Evolutionary conservation across 2,329 filamentous ascomycete genomes (phyloP).

Genomic region (Fusarium denticulatum): DNA sequence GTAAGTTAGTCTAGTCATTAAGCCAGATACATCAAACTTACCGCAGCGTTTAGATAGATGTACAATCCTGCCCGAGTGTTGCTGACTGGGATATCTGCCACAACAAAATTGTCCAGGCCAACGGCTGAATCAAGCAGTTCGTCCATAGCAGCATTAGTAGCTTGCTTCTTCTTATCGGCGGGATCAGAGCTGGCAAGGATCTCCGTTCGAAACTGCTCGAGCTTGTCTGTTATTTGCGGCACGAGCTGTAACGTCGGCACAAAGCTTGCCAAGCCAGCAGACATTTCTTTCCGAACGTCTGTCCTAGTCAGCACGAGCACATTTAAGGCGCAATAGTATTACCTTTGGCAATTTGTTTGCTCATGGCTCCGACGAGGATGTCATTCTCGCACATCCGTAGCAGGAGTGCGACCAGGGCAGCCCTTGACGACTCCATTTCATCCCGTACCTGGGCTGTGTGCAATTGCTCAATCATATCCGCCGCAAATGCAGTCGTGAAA

Average conservation of each 20-base stretch:
- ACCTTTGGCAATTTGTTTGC: slow-evolving; percentile 64
- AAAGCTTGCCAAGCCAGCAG: slow-evolving; percentile 63
- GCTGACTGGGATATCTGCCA: slow-evolving; percentile 73
- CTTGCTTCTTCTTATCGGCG: slow-evolving; percentile 61
- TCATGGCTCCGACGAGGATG: slow-evolving; percentile 63
- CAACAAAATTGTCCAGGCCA: slow-evolving; percentile 63
- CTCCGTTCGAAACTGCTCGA: slow-evolving; percentile 68
- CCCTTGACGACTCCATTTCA: slow-evolving; percentile 69
- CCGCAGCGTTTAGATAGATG: slow-evolving; percentile 83
- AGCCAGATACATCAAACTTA: slow-evolving; percentile 52
- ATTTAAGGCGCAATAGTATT: not conserved
- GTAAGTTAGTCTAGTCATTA: slow-evolving; percentile 2
- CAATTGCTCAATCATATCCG: slow-evolving; percentile 59
- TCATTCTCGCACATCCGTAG: slow-evolving; percentile 70
- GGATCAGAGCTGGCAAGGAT: slow-evolving; percentile 66
- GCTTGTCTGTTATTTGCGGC: slow-evolving; percentile 61
- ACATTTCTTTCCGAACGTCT: slow-evolving; percentile 61
- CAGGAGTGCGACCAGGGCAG: slow-evolving; percentile 71
- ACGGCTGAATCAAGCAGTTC: slow-evolving; percentile 67
- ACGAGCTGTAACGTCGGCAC: slow-evolving; percentile 66
- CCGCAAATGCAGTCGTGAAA: slow-evolving; percentile 62
- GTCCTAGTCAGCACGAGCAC: not conserved
- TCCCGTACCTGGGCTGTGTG: slow-evolving; percentile 58
- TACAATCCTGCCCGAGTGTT: slow-evolving; percentile 87
- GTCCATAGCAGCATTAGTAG: slow-evolving; percentile 61